phyloP scores from a whole-genome alignment of 1,139 yeast species.

The Pichia sp. region DNA sequence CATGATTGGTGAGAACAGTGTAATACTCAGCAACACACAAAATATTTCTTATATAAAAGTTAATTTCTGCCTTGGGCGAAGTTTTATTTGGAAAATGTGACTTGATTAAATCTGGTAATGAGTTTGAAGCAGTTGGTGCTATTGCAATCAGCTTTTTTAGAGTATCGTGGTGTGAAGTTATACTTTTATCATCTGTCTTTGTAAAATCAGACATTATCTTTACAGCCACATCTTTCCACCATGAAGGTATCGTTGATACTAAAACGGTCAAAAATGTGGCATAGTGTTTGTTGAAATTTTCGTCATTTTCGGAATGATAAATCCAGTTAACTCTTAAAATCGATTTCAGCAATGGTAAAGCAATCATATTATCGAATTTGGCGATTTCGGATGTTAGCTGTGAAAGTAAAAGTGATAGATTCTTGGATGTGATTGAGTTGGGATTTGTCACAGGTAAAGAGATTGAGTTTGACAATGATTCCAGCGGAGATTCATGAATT shows the following conservation, averaged over 20 bases:
- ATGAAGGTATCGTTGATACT: slow-evolving; percentile 80
- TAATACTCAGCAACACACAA: slow-evolving; percentile 57
- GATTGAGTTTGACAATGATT: slow-evolving; percentile 37
- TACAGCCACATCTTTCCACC: slow-evolving; percentile 76
- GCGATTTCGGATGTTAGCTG: slow-evolving; percentile 44
- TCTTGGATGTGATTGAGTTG: slow-evolving; percentile 34
- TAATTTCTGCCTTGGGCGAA: slow-evolving; percentile 43
- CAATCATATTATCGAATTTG: slow-evolving; percentile 34
- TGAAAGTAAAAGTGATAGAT: slow-evolving; percentile 36
- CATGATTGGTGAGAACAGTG: slow-evolving; percentile 59
- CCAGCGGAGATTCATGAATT: slow-evolving; percentile 33
- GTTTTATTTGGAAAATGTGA: slow-evolving; percentile 73
- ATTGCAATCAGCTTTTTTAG: slow-evolving; percentile 54
- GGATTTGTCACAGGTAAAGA: slow-evolving; percentile 30
- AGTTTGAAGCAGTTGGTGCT: slow-evolving; percentile 73
- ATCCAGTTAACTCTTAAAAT: slow-evolving; percentile 56
- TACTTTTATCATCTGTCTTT: slow-evolving; percentile 8
- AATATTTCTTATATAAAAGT: slow-evolving; percentile 60
- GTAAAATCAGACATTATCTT: slow-evolving; percentile 54
- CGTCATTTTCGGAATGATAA: slow-evolving; percentile 21
- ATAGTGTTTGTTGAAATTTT: slow-evolving; percentile 37
- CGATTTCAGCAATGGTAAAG: slow-evolving; percentile 39
- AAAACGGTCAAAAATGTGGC: slow-evolving; percentile 68
- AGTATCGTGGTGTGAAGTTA: slow-evolving; percentile 55
- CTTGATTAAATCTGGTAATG: slow-evolving; percentile 52